Evolutionary conservation across 2,329 filamentous ascomycete species (phyloP), one percentile per base, ranked within the genome.

Genomic region (Shiraia sp.): DNA sequence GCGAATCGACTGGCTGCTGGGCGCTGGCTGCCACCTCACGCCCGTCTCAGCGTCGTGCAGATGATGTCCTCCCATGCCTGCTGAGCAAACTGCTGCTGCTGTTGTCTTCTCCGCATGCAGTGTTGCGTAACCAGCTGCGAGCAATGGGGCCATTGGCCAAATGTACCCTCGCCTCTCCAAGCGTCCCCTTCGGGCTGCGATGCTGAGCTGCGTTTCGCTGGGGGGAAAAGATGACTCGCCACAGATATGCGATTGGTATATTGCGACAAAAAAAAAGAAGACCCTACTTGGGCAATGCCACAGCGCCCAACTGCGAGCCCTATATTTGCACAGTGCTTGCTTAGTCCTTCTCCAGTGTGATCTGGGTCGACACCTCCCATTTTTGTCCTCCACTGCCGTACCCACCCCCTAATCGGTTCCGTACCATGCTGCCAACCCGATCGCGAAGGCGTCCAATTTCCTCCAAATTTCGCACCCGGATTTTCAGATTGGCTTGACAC

Each of bases 341-440:
- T 65, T 53, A 75, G 47, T 73, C 63, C 55, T 69, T 72, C 54
- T 82, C 79, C 41, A 79, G 65, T 32, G 73, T 83, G 64, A 90
- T 83, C 73, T 97, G 90, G 37, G 95, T 78, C 32, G 88, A 95
- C 10, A 97, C 89, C 72, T 99, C 93, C 93, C 93, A 99, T 59
- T 85, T 85, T 63, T 93, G 78, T 26, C 85, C 83, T 4, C 87
- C 87, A 30, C 82, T 80, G 7, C 91, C 91, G 68, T 96, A 96
- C 2, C 88, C 89, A 46, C 92, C 92, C 4, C 90, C 91, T 6
- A 99, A 75, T 23, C 89, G 79, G 62, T 93, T 95, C 67, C 88
- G 86, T 37, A 99, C 84, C 59, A 96, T 73, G 44, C 85, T 86
- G 12, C 82, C 79, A 35, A 96, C 81, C 32, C 88, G 83, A 49